Base-by-base conservation (phyloP, 371 early-diverging fungal species). In the Syncephalastrum contaminatum region DNA sequence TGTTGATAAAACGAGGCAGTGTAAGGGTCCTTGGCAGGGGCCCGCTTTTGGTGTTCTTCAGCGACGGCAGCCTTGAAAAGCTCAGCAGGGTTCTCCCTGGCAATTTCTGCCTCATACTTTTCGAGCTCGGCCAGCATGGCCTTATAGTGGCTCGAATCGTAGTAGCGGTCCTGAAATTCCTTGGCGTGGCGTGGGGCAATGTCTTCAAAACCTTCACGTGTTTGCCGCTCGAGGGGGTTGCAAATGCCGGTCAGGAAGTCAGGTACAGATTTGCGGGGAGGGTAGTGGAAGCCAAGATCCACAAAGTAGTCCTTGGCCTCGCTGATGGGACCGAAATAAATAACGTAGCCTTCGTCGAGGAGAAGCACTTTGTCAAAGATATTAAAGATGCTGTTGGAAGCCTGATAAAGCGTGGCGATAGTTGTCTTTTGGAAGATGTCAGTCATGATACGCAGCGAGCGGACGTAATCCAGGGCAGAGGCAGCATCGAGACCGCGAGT, bases 401-500 rank as follows among this genome's bases (percentile, higher is more conserved):
- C 81, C 58, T 86, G 86, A 60, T 83, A 82, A 24, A 83, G 61
- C 15, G 74, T 73, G 10, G 72, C 73, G 43, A 81, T 59, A 8
- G 83, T 76, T 16, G 83, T 69, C 51, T 81, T 81, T 45, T 81
- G 75, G 49, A 72, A 54, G 10, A 74, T 66, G 39, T 82, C 77
- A 15, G 76, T 71, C 59, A 70, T 66, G 50, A 78, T 74, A 54
- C 79, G 78, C 14, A 86, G 67, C 10, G 77, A 72, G 45, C 75
- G 65, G 10, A 84, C 60, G 43, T 83, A 82, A 53, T 84, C 81
- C 4, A 85, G 65, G 39, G 92, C 90, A 21, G 87, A 88, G 46
- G 87, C 82, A 14, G 87, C 77, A 69, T 93, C 94, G 24, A 92
- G 65, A 42, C 90, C 91, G 45, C 78, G 80, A 4, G 87, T 87